phyloP scores from a whole-genome alignment of 768 basidiomycete genomes.

The Amylocystis lapponica region DNA sequence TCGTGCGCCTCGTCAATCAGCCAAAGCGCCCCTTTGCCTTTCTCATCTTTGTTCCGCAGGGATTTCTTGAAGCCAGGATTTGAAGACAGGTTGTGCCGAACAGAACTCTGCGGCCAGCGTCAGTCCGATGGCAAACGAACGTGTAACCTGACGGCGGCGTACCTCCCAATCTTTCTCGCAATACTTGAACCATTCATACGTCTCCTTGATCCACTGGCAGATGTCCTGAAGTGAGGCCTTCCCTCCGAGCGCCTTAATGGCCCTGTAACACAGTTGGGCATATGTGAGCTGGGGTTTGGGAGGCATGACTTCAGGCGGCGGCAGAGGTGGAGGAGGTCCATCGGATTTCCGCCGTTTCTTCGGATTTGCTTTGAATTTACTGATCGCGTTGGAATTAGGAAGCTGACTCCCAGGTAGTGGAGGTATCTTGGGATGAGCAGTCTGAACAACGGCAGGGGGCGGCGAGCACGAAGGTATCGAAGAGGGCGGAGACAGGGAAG shows the following conservation, averaged over 20 bases:
- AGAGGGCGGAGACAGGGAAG: slow-evolving; percentile 51
- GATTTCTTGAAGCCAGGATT: slow-evolving; percentile 89
- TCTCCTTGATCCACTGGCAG: slow-evolving; percentile 84
- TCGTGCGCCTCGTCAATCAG: slow-evolving; percentile 74
- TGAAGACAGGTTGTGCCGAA: slow-evolving; percentile 92
- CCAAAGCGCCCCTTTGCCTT: slow-evolving; percentile 93
- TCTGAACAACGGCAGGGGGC: slow-evolving; percentile 43
- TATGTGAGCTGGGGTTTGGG: slow-evolving; percentile 89
- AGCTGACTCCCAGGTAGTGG: slow-evolving; percentile 47
- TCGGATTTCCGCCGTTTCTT: slow-evolving; percentile 74
- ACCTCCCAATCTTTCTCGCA: slow-evolving; percentile 93
- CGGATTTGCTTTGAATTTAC: slow-evolving; percentile 31
- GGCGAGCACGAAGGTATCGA: slow-evolving; percentile 76
- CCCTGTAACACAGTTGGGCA: slow-evolving; percentile 86
- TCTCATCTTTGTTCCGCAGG: slow-evolving; percentile 77
- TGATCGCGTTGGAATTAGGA: slow-evolving; percentile 51
- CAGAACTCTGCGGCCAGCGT: slow-evolving; percentile 54
- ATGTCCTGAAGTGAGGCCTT: slow-evolving; percentile 92
- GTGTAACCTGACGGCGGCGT: slow-evolving; percentile 16
- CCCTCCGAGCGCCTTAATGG: slow-evolving; percentile 74
- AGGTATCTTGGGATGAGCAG: slow-evolving; percentile 39
- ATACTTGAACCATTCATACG: slow-evolving; percentile 86
- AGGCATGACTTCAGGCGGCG: slow-evolving; percentile 72
- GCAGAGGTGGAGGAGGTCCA: slow-evolving; percentile 28
- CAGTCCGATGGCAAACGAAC: background rate